A percentile compares a stretch with the other conserved stretches of the same genome.
These are phyloP conservation scores for Yamadazyma dendronema DNA, from an alignment of 1,139 yeast genomes.

Conservation along the genomic window DNA sequence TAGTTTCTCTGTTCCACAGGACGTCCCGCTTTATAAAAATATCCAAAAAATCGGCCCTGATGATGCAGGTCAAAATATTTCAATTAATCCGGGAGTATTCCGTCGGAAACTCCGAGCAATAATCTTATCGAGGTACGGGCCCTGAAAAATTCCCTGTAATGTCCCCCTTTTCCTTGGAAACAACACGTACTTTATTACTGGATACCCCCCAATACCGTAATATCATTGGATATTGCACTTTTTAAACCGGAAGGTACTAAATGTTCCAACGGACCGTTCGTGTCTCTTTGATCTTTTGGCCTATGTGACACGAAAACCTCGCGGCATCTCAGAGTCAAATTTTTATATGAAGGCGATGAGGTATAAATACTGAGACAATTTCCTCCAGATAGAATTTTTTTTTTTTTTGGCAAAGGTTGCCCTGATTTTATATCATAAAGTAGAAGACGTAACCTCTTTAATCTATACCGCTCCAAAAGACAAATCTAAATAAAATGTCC, in stretches of 20 bases:
- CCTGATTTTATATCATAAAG: conserved; percentile 18
- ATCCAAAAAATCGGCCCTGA: no score
- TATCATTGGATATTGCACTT: no score
- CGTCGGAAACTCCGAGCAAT: conserved; percentile 4
- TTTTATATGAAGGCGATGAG: conserved; percentile 5
- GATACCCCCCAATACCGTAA: no score
- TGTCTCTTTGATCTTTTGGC: not conserved
- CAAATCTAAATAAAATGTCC: conserved; percentile 27
- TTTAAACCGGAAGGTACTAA: not conserved
- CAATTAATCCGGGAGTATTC: no score
- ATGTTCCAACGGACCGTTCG: not conserved
- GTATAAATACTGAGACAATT: conserved; percentile 11
- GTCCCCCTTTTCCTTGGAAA: not conserved
- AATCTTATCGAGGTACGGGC: not conserved
- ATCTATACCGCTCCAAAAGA: no score
- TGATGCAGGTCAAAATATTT: no score
- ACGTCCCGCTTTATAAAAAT: no score
- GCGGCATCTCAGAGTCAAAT: conserved; percentile 13
- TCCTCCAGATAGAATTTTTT: conserved; percentile 10
- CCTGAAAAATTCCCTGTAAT: not conserved
- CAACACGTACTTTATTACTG: not conserved
- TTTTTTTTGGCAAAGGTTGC: conserved; percentile 47
- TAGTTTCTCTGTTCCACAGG: no score
- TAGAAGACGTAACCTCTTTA: no score
- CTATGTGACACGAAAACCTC: no score